These are phyloP conservation scores for Candida khao-thaluensis DNA, from an alignment of 805 yeast species.

Conservation along the genomic window DNA sequence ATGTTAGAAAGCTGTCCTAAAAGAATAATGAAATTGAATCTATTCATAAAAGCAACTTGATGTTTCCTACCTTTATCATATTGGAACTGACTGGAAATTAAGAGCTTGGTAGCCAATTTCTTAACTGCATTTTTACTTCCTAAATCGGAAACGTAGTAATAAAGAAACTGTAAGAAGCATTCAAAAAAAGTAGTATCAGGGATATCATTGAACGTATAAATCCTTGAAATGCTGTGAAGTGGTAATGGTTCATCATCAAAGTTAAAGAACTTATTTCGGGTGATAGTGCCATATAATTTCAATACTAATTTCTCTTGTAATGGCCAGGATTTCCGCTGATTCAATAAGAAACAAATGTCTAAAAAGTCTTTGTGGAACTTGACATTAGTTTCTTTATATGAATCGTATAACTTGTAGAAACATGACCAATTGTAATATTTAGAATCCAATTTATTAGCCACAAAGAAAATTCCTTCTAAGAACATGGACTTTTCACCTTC, in stretches of 20 bases:
- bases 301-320: constrained; percentile 28
- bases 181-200: constrained; percentile 34
- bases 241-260: constrained; percentile 36
- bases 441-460: constrained; percentile 9
- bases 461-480: constrained; percentile 13
- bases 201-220: constrained; percentile 27
- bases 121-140: constrained; percentile 21
- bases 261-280: constrained; percentile 34
- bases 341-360: constrained; percentile 26
- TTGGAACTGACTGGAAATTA: constrained; percentile 37
- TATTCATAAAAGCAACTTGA: constrained; percentile 33
- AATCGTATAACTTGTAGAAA: constrained; percentile 22
- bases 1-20: constrained; percentile 34
- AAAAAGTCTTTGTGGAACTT: constrained; percentile 18
- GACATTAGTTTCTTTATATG: constrained; percentile 16
- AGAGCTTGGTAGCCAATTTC: constrained; percentile 33
- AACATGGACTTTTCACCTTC: not conserved
- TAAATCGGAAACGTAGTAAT: constrained; percentile 30
- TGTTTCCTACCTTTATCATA: constrained; percentile 27
- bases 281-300: constrained; percentile 28
- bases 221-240: constrained; percentile 13
- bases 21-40: constrained; percentile 36
- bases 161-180: constrained; percentile 34
- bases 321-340: constrained; percentile 20
- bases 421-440: constrained; percentile 24